These are phyloP conservation scores for Myxozyma melibiosi DNA, from an alignment of 805 yeast genomes.

Conservation along the genomic window DNA sequence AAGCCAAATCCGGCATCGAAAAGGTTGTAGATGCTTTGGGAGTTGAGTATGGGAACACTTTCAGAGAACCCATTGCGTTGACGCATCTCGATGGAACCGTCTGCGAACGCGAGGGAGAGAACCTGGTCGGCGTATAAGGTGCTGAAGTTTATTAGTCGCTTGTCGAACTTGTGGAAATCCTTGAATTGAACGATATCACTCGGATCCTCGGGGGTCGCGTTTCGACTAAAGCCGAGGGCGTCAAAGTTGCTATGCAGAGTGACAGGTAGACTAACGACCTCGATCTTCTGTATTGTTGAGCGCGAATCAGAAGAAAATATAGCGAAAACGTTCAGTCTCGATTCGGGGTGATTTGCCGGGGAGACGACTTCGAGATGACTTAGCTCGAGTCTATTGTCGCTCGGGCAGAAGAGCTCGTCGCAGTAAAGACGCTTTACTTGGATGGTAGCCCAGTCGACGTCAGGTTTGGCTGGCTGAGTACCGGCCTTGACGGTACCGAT, in stretches of 20 bases:
- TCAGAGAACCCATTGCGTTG: constrained; percentile 13
- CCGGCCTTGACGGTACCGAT: constrained; percentile 1
- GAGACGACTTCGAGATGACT: constrained; percentile 30
- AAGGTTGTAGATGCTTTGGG: constrained; percentile 30
- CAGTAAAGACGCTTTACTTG: constrained; percentile 14
- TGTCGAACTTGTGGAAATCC: constrained; percentile 5
- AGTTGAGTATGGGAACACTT: constrained; percentile 5
- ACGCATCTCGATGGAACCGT: constrained; percentile 29
- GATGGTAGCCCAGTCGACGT: constrained; percentile 16
- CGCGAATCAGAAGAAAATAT: constrained; percentile 16
- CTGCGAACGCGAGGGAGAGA: constrained; percentile 19
- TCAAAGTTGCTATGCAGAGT: constrained; percentile 29
- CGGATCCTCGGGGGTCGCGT: constrained; percentile 22
- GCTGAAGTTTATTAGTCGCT: constrained; percentile 9
- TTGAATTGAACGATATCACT: constrained; percentile 18
- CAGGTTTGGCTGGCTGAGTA: constrained; percentile 6
- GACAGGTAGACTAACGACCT: constrained; percentile 24
- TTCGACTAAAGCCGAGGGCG: constrained; percentile 22
- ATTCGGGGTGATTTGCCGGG: constrained; percentile 32
- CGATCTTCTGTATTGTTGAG: constrained; percentile 18
- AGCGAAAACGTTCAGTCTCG: constrained; percentile 20
- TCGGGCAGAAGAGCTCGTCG: constrained; percentile 21
- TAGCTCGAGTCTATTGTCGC: constrained; percentile 8
- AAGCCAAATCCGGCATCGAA: constrained; percentile 36
- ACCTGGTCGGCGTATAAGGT: constrained; percentile 17